These are phyloP conservation scores for Chlorella sp. DNA, from an alignment of 139 green algal species.

Conservation along the genomic window DNA sequence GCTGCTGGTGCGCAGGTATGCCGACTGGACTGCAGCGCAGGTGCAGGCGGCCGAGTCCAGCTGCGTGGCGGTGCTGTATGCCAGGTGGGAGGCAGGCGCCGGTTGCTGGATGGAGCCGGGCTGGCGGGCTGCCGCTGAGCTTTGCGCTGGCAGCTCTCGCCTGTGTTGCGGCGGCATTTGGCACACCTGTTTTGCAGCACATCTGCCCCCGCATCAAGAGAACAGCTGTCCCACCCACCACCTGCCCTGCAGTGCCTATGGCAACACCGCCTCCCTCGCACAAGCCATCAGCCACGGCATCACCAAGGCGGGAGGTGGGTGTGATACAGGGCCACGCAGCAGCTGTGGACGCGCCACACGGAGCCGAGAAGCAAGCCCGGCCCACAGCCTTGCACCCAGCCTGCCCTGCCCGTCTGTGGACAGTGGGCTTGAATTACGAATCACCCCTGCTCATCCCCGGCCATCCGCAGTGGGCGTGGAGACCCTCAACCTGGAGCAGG, in stretches of 20 bases:
- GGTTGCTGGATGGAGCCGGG: too few relatives aligned
- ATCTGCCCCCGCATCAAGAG: too few relatives aligned
- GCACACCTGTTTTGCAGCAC: too few relatives aligned
- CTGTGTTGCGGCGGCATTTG: too few relatives aligned
- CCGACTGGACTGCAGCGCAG: conserved; percentile 61
- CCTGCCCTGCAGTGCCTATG: conserved; percentile 74
- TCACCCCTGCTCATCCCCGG: too few relatives aligned
- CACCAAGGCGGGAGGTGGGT: conserved; percentile 71
- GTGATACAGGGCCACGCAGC: neutral
- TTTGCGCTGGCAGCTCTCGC: too few relatives aligned
- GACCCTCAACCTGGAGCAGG: conserved; percentile 92
- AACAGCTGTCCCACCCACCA: too few relatives aligned
- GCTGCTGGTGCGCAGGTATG: conserved; percentile 8
- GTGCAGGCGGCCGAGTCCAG: conserved; percentile 33
- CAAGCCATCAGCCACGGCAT: conserved; percentile 88
- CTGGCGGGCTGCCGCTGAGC: too few relatives aligned
- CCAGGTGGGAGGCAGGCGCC: conserved; percentile 37
- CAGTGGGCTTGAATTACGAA: too few relatives aligned
- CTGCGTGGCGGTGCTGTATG: conserved; percentile 89
- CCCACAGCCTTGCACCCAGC: neutral
- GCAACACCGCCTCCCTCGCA: conserved; percentile 93
- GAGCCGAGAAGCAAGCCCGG: too few relatives aligned
- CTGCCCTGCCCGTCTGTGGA: neutral
- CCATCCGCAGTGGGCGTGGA: conserved; percentile 75
- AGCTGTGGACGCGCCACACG: neutral